These are phyloP conservation scores for thale cress (Arabidopsis thaliana) DNA, from an alignment of 345 rosid species.

Conservation along the genomic window DNA sequence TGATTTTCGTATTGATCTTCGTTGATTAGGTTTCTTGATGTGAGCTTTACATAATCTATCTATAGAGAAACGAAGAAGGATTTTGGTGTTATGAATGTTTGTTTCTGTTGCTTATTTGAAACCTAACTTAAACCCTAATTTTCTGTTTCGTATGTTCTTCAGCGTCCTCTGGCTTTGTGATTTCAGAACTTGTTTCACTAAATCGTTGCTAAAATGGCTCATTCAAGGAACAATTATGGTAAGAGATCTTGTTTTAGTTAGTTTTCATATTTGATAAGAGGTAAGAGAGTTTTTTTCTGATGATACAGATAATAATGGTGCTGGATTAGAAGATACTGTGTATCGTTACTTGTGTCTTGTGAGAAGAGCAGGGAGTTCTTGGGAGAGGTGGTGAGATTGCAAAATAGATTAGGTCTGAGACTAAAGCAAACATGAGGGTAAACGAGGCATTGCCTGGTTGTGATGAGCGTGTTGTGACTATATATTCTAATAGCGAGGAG, in stretches of 20 bases:
- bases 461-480: conserved; percentile 67
- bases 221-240: conserved; percentile 53
- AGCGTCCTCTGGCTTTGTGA: conserved; percentile 24
- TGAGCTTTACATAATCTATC: background rate
- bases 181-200: background rate
- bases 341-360: conserved; percentile 67
- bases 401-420: conserved; percentile 64
- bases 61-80: background rate
- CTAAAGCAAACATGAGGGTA: conserved; percentile 60
- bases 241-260: conserved; percentile 41
- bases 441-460: conserved; percentile 58
- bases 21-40: conserved; percentile 7
- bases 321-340: conserved; percentile 60
- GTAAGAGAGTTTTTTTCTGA: conserved; percentile 40
- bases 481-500: conserved; percentile 63
- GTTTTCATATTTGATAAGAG: conserved; percentile 47
- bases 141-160: conserved; percentile 13
- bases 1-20: conserved; percentile 4
- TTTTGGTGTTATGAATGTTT: background rate
- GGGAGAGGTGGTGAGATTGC: conserved; percentile 74
- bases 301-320: conserved; percentile 52
- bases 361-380: conserved; percentile 67
- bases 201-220: conserved; percentile 50
- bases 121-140: conserved; percentile 23
- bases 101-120: background rate